Evolutionary conservation across 441 rosid species (phyloP), one percentile per base, ranked within the genome.

Genomic region (Erodium moschatum): DNA sequence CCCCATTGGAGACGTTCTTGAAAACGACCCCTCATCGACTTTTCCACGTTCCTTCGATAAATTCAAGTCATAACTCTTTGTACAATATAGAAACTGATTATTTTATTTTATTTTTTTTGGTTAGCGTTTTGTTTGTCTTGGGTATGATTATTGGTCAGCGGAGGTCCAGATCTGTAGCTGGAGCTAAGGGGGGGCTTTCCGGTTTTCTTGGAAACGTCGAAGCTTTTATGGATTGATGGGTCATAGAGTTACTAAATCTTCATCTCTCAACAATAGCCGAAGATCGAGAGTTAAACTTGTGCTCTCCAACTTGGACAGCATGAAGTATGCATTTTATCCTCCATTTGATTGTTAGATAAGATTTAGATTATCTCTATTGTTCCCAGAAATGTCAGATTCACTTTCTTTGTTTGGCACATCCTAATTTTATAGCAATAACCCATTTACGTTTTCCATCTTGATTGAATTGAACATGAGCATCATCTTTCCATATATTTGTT

Each of bases 251-350:
- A 15, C 60, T 15, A 52, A 15, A 15, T n/a, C 60, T 15, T 4
- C 19, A n/a, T 15, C 60, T 15, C 19, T 15, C 20, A 15, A 5
- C 20, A 0, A 0, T 15, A 6, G 20, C 21, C 18, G 62, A 1
- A 56, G 27, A 56, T 56, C 62, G 16, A 15, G 6, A 5, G 5
- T 16, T 5, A 79, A 78, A 35, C 42, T 79, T 70, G 72, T 69
- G 46, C 73, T 84, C 62, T 83, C 66, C 67, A 82, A 66, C 46
- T 70, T 74, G 33, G 82, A 78, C 72, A 69, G 83, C 70, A 87
- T 85, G 89, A 85, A 75, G 90, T 86, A 70, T 83, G 86, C 74
- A 20, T 54, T 54, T 54, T 18, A 54, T 6, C 27, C 8, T 56
- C 19, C 12, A 19, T 56, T 56, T 2, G 29, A 56, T 56, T 19